These are phyloP conservation scores for Tuber umbilicatum DNA, from an alignment of 495 filamentous ascomycete species.

Conservation along the genomic window DNA sequence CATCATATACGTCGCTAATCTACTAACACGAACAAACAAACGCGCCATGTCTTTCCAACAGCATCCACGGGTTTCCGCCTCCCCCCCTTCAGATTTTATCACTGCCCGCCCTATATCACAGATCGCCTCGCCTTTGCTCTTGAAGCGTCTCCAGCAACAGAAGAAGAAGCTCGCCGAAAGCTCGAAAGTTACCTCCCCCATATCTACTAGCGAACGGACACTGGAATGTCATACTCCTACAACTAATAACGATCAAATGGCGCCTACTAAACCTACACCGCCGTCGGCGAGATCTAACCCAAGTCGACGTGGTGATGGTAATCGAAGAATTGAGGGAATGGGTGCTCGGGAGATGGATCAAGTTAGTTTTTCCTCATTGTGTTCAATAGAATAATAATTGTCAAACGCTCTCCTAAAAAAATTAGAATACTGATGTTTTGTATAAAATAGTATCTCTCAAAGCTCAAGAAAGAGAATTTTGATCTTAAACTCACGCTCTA, in stretches of 20 bases:
- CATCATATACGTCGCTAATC: neutral
- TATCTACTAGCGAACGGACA: neutral
- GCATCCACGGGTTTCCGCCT: neutral
- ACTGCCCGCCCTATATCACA: neutral
- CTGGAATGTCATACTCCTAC: neutral
- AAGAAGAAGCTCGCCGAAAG: conserved; percentile 29
- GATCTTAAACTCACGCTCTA: conserved; percentile 80
- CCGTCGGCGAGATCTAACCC: conserved; percentile 14
- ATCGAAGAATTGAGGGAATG: conserved; percentile 30
- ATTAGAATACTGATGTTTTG: conserved; percentile 9
- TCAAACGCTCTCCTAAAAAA: neutral
- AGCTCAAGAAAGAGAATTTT: conserved; percentile 80
- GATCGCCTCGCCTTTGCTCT: conserved; percentile 24
- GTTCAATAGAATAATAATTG: neutral
- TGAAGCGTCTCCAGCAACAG: conserved; percentile 36
- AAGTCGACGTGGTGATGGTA: conserved; percentile 11
- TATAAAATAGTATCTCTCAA: conserved; percentile 44
- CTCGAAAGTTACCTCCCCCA: neutral
- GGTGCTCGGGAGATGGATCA: conserved; percentile 32
- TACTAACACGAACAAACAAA: neutral
- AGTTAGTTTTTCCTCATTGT: conserved; percentile 16
- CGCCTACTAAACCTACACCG: neutral
- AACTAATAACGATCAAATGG: neutral
- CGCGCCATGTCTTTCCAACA: conserved; percentile 1
- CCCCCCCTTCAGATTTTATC: neutral